These are phyloP conservation scores for Ceratopteris richardii DNA, from an alignment of 75 land plant genomes.

Conservation along the genomic window DNA sequence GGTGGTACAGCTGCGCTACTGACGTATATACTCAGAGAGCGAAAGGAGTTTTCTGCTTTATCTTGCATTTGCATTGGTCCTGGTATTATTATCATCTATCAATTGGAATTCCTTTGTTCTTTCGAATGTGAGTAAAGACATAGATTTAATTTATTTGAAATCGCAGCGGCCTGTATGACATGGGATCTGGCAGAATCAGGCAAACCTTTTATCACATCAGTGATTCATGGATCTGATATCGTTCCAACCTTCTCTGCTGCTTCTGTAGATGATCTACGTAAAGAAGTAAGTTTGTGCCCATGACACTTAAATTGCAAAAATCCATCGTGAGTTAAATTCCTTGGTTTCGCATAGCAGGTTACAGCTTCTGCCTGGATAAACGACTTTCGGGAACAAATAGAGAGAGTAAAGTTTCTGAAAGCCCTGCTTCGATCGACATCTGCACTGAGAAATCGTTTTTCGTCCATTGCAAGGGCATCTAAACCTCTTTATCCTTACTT, in stretches of 20 bases:
- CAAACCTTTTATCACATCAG: conserved; percentile 58
- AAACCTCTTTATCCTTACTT: conserved; percentile 17
- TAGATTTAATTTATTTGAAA: not conserved
- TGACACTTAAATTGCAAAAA: too few species aligned
- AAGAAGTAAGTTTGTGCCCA: conserved; percentile 44
- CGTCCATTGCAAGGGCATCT: conserved; percentile 62
- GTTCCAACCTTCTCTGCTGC: conserved; percentile 89
- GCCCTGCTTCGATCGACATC: conserved; percentile 81
- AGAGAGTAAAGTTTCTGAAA: conserved; percentile 61
- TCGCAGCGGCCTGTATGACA: conserved; percentile 98
- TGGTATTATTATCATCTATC: conserved; percentile 40
- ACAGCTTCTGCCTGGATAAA: conserved; percentile 93
- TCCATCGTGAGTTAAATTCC: not conserved
- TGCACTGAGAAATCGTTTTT: conserved; percentile 67
- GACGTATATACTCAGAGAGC: conserved; percentile 83
- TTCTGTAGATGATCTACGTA: conserved; percentile 79
- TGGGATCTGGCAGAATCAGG: conserved; percentile 99
- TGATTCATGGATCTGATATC: conserved; percentile 82
- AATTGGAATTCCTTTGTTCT: not conserved
- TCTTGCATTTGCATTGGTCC: conserved; percentile 93
- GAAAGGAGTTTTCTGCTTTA: conserved; percentile 52
- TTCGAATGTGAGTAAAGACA: too few species aligned
- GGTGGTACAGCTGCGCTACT: conserved; percentile 97
- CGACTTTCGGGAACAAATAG: conserved; percentile 88
- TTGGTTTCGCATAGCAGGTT: conserved; percentile 41